These are phyloP conservation scores for Leccinellum albellum DNA, from an alignment of 768 basidiomycete genomes.

Conservation along the genomic window DNA sequence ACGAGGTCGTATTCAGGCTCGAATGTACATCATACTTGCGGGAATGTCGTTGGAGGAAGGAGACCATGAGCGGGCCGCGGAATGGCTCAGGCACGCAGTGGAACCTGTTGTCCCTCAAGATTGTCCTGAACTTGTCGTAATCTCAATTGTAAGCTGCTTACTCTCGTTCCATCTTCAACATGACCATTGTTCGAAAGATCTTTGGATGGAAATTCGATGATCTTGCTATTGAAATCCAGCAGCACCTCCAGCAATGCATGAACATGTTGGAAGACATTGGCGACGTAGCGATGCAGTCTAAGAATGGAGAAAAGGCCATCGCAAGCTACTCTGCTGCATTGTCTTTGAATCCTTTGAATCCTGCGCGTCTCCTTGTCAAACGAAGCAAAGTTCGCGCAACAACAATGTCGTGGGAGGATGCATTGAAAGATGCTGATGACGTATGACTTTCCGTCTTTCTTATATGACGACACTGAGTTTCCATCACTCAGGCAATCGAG, in stretches of 20 bases:
- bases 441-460: too few species aligned
- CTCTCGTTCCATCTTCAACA: too few species aligned
- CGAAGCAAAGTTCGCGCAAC: neutral
- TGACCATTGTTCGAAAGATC: neutral
- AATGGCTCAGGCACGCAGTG: neutral
- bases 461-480: neutral
- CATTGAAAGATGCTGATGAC: constrained; percentile 1
- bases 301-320: neutral
- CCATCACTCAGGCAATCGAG: neutral
- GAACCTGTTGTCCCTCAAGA: neutral
- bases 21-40: constrained; percentile 3
- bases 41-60: neutral
- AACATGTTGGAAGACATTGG: neutral
- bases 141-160: constrained; percentile 6
- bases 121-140: neutral
- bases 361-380: constrained; percentile 1
- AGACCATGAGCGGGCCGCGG: neutral
- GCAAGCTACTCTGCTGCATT: too few species aligned
- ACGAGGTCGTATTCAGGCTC: neutral
- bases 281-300: neutral
- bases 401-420: neutral
- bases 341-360: neutral
- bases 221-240: neutral
- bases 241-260: neutral
- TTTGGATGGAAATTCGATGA: constrained; percentile 13